Evolutionary conservation across 169 alveolate species (phyloP).

Genomic region (Plasmodium ovale): DNA sequence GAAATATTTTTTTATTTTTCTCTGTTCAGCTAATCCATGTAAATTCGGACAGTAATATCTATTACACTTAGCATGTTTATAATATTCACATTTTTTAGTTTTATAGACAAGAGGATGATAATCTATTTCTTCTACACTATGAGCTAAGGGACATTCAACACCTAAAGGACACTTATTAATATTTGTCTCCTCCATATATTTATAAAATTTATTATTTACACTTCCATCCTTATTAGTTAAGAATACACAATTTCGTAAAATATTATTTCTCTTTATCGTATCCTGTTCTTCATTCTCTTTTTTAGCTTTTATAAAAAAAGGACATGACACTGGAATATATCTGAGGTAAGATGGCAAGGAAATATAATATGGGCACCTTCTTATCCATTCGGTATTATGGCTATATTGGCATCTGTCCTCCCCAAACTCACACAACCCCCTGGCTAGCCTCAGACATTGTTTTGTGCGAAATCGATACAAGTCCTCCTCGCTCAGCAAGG

Average conservation of each 20-base stretch:
- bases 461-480: slow-evolving; percentile 89
- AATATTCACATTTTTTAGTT: slow-evolving; percentile 84
- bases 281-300: slow-evolving; percentile 65
- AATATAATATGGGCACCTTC: slow-evolving; percentile 89
- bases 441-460: slow-evolving; percentile 86
- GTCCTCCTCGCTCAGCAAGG: slow-evolving; percentile 88
- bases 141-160: slow-evolving; percentile 90
- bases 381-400: slow-evolving; percentile 89
- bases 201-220: slow-evolving; percentile 70
- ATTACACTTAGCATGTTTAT: slow-evolving; percentile 86
- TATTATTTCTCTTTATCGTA: slow-evolving; percentile 76
- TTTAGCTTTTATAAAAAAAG: slow-evolving; percentile 73
- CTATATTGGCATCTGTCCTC: slow-evolving; percentile 89
- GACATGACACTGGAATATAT: slow-evolving; percentile 89
- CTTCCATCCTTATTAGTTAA: slow-evolving; percentile 65
- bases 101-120: slow-evolving; percentile 89
- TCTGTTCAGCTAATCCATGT: slow-evolving; percentile 90
- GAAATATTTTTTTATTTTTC: slow-evolving; percentile 83
- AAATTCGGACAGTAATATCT: slow-evolving; percentile 89
- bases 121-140: slow-evolving; percentile 87
- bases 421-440: slow-evolving; percentile 88
- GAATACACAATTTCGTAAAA: slow-evolving; percentile 74
- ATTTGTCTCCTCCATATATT: slow-evolving; percentile 57
- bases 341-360: slow-evolving; percentile 86
- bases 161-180: slow-evolving; percentile 85